These are phyloP conservation scores for Astrocystis sublimbata DNA, from an alignment of 495 filamentous ascomycete species.

Conservation along the genomic window DNA sequence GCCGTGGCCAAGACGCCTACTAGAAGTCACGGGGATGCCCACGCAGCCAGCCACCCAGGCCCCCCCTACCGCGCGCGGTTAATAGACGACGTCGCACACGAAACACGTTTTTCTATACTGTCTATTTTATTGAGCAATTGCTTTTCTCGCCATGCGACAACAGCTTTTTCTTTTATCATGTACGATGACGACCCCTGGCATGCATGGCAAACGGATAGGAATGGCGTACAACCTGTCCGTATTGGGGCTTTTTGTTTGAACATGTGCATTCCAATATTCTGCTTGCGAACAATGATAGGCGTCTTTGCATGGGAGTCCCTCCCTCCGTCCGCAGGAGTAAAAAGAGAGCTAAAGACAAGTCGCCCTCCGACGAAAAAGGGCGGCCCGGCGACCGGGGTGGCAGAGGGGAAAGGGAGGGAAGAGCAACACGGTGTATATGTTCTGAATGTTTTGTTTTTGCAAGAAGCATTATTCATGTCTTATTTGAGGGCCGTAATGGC, in stretches of 20 bases:
- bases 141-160: background rate
- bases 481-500: background rate
- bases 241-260: background rate
- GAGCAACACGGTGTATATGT: background rate
- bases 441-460: slow-evolving; percentile 21
- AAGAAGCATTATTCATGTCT: slow-evolving; percentile 3
- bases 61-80: background rate
- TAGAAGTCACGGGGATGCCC: slow-evolving; percentile 29
- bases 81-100: slow-evolving; percentile 12
- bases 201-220: slow-evolving; percentile 18
- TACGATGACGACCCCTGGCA: slow-evolving; percentile 9
- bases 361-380: slow-evolving; percentile 4
- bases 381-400: background rate
- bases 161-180: background rate
- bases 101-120: slow-evolving; percentile 24
- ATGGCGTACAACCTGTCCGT: slow-evolving; percentile 13
- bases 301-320: slow-evolving; percentile 21
- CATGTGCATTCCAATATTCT: slow-evolving; percentile 10
- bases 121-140: slow-evolving; percentile 7
- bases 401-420: background rate
- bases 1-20: slow-evolving; percentile 2
- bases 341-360: background rate
- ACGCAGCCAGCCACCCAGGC: too few species aligned
- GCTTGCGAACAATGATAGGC: background rate
- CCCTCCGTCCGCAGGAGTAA: too few species aligned